Evolutionary conservation across 2,329 filamentous ascomycete species (phyloP).

Genomic region (Eurotiales sp.): DNA sequence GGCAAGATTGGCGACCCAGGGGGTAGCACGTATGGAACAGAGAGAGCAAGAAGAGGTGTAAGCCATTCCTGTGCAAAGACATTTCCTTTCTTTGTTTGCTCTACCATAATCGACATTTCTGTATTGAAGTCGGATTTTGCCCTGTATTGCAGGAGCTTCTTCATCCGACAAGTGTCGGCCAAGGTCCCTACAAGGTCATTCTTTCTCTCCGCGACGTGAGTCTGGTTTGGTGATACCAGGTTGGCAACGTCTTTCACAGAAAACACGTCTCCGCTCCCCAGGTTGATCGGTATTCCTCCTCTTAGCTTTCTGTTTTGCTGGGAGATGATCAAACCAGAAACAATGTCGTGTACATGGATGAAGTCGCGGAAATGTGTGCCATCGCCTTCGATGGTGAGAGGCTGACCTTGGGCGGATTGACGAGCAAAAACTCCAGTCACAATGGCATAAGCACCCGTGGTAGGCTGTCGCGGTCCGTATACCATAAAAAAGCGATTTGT

Average conservation of each 20-base stretch:
- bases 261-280: background rate
- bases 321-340: background rate
- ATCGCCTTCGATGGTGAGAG: constrained; percentile 2
- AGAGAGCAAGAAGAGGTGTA: constrained; percentile 2
- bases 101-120: background rate
- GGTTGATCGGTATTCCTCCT: background rate
- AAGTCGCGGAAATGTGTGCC: constrained; percentile 1
- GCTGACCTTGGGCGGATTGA: background rate
- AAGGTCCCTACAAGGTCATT: constrained; percentile 1
- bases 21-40: background rate
- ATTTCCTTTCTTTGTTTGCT: background rate
- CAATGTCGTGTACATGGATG: constrained; percentile 1
- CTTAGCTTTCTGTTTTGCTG: background rate
- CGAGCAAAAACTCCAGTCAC: constrained; percentile 1
- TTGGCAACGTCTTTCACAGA: background rate
- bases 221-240: constrained; percentile 1
- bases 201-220: background rate
- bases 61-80: constrained; percentile 2
- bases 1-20: background rate
- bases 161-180: background rate
- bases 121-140: background rate
- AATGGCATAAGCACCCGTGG: background rate
- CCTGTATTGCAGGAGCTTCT: background rate
- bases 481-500: constrained; percentile 1
- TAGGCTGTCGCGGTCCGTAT: constrained; percentile 1